Base-by-base conservation (phyloP, 345 rosid species). In the Salix koriyanagi region DNA sequence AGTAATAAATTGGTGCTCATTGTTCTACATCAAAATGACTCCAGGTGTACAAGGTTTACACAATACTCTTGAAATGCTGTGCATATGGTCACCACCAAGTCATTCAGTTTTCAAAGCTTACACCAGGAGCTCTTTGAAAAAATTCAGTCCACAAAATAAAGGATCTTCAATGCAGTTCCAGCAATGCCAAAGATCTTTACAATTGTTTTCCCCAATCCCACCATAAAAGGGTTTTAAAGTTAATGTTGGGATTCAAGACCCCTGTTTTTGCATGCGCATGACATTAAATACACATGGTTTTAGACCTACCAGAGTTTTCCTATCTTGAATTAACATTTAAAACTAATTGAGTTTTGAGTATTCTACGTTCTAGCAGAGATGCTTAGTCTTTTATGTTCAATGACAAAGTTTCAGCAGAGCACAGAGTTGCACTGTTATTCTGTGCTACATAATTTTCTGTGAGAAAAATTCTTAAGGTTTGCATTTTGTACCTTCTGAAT, bases 401-500 rank as follows among this genome's bases (percentile, higher is more conserved):
- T n/a, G 4, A 69, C 11, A n/a, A 25, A 15, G 65, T 70, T 42
- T 69, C 69, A 1, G 34, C 69, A 21, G n/a, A 26, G 28, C 4
- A 13, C 62, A n/a, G 62, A 58, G 18, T 19, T 3, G 34, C 18
- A 60, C 16, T 23, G 5, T n/a, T 21, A 58, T 58, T 46, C 18
- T 37, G 26, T 10, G 18, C 30, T 34, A 50, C 13, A 41, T 6
- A 28, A 72, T 39, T 21, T 44, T 26, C 39, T 32, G 65, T 3
- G 39, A 14, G 68, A 50, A 60, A 48, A 62, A 67, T 69, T 62
- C 26, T 65, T 2, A 58, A 66, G 54, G 62, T 30, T 52, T 21
- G 61, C 26, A 46, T 19, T 42, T 34, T 39, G 34, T 79, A 89
- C 96, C 93, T 93, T 95, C 79, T 88, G 84, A 81, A 87, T 95